Evolutionary conservation across 2,329 filamentous ascomycete genomes (phyloP).

Genomic region (Epicoccum sorghinum): DNA sequence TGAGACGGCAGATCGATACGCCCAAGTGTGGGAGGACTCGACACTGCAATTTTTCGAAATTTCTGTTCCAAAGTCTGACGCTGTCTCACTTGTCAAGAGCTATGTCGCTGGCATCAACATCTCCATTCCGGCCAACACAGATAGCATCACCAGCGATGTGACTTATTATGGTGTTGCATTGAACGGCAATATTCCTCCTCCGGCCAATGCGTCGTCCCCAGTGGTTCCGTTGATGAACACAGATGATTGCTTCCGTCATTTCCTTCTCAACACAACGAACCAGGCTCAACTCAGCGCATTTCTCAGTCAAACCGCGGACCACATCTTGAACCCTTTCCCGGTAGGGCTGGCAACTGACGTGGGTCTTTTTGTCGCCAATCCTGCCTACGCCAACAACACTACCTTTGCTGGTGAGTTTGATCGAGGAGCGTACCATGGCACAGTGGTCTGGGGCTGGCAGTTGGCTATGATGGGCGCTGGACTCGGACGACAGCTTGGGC

Average conservation of each 20-base stretch:
- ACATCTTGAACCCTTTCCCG: conserved; percentile 64
- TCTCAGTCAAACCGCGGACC: conserved; percentile 62
- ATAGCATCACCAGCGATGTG: conserved; percentile 53
- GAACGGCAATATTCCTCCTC: conserved; percentile 47
- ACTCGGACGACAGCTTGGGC: conserved; percentile 61
- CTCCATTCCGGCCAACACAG: conserved; percentile 52
- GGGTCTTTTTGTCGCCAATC: conserved; percentile 66
- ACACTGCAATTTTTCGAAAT: conserved; percentile 64
- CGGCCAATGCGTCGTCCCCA: conserved; percentile 48
- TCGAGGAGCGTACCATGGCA: conserved; percentile 66
- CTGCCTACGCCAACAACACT: conserved; percentile 59
- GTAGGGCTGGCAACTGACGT: conserved; percentile 63
- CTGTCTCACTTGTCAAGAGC: conserved; percentile 54
- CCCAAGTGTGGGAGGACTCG: conserved; percentile 66
- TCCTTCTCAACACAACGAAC: conserved; percentile 66
- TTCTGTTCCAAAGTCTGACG: conserved; percentile 51
- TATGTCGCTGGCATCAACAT: conserved; percentile 57
- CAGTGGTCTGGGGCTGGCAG: conserved; percentile 70
- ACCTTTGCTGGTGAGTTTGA: conserved; percentile 58
- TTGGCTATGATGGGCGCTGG: conserved; percentile 69
- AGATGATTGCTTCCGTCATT: conserved; percentile 68
- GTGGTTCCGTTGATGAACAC: conserved; percentile 67
- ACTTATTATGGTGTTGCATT: conserved; percentile 64
- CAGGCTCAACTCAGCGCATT: conserved; percentile 62
- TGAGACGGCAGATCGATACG: conserved; percentile 50